Percentiles rank a stretch among this genome's conserved stretches.
Conservation (phyloP, 2,329 filamentous ascomycete genomes). For the Aspergillus felis region DNA sequence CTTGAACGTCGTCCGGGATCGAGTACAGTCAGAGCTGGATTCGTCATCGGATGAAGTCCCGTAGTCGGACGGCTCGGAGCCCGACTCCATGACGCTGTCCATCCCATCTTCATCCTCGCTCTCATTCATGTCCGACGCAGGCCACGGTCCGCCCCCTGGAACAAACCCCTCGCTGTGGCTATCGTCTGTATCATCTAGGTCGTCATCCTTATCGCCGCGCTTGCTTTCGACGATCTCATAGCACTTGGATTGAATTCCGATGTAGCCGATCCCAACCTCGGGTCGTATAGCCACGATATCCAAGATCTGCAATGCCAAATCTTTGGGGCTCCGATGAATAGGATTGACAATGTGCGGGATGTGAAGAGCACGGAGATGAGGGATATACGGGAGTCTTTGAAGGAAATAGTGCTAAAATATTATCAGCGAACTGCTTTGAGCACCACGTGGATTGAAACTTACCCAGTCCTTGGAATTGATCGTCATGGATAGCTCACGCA, state of each 20-base stretch:
- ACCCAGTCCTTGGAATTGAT: conserved; percentile 78
- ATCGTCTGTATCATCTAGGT: conserved; percentile 38
- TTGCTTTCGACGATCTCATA: conserved; percentile 70
- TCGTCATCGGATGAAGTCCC: conserved; percentile 38
- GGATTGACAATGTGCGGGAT: conserved; percentile 65
- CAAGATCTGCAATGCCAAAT: conserved; percentile 71
- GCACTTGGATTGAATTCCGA: conserved; percentile 72
- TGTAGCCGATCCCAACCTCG: conserved; percentile 72
- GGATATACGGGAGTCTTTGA: conserved; percentile 66
- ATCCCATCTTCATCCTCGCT: conserved; percentile 41
- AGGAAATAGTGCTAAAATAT: conserved; percentile 68
- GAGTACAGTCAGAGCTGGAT: conserved; percentile 36
- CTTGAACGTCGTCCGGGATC: conserved; percentile 48
- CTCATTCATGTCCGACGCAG: conserved; percentile 41
- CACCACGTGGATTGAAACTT: conserved; percentile 33
- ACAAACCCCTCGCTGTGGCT: conserved; percentile 48
- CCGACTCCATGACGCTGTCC: conserved; percentile 20
- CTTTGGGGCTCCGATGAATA: conserved; percentile 59
- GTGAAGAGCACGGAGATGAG: conserved; percentile 67
- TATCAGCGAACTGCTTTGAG: conserved; percentile 8
- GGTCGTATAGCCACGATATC: conserved; percentile 74
- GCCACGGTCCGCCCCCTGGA: conserved; percentile 41
- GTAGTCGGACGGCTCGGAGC: conserved; percentile 22
- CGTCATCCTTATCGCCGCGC: conserved; percentile 34
- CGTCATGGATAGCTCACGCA: conserved; percentile 68